These are phyloP conservation scores for Tilletia walkeri DNA, from an alignment of 1,284 basidiomycete genomes.

Conservation along the genomic window DNA sequence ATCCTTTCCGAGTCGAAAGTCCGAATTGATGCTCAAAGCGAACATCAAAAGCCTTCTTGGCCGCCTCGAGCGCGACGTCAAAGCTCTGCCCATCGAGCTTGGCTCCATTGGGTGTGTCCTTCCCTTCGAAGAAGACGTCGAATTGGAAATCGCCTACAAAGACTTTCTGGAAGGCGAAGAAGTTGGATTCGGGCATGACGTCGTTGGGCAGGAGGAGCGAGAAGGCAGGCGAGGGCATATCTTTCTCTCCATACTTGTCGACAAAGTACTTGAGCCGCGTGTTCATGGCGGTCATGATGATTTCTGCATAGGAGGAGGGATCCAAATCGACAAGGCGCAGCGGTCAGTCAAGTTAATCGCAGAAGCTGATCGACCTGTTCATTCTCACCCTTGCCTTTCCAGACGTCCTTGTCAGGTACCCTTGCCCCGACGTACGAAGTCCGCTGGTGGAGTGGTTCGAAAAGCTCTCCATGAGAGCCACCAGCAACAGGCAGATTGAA, in stretches of 20 bases:
- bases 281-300: constrained; percentile 67
- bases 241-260: constrained; percentile 61
- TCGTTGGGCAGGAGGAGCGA: constrained; percentile 74
- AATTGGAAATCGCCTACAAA: constrained; percentile 79
- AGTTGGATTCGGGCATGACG: constrained; percentile 69
- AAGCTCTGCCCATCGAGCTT: constrained; percentile 63
- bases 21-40: constrained; percentile 73
- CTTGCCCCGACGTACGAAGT: constrained; percentile 71
- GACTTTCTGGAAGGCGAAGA: constrained; percentile 80
- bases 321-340: no score
- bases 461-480: constrained; percentile 65
- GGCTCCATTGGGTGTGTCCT: constrained; percentile 63
- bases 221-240: constrained; percentile 73
- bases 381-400: constrained; percentile 74
- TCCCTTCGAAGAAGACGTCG: constrained; percentile 79
- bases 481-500: constrained; percentile 37
- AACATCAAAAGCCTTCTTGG: constrained; percentile 66
- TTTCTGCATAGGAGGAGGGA: constrained; percentile 59
- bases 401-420: constrained; percentile 68
- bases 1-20: constrained; percentile 56
- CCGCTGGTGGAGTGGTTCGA: constrained; percentile 68
- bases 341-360: neutral
- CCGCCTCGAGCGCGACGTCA: constrained; percentile 68
- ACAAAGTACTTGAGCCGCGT: constrained; percentile 64
- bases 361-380: neutral